phyloP scores from a whole-genome alignment of 345 rosid species.

The Citrus glauca region DNA sequence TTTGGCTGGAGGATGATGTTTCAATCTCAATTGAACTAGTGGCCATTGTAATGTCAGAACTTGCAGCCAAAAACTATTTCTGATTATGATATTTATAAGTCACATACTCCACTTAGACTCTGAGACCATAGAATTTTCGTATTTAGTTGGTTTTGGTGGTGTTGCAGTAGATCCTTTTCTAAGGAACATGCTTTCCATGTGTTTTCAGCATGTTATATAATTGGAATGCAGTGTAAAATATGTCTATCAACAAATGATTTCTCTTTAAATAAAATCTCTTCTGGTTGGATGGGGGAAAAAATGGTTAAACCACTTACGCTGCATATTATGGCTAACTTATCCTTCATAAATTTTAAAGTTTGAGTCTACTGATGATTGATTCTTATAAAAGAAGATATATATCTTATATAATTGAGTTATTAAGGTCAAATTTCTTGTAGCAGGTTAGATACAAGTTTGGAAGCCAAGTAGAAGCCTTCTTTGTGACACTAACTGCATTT shows the following conservation, averaged over 20 bases:
- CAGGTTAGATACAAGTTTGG: conserved; percentile 86
- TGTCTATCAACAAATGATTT: background rate
- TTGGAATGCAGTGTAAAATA: background rate
- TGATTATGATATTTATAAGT: background rate
- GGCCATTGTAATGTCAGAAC: background rate
- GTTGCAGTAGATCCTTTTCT: background rate
- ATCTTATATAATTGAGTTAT: background rate
- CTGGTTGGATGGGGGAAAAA: background rate
- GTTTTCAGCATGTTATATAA: background rate
- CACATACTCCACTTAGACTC: background rate
- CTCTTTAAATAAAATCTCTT: background rate
- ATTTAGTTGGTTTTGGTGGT: background rate
- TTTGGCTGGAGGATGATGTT: background rate
- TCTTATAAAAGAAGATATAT: background rate
- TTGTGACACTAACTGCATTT: conserved; percentile 66
- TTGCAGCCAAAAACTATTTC: background rate
- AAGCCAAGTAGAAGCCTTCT: conserved; percentile 88
- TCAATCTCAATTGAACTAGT: background rate
- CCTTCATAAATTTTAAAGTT: background rate
- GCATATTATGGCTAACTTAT: background rate
- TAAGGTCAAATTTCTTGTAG: conserved; percentile 19
- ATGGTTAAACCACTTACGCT: background rate
- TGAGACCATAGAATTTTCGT: background rate
- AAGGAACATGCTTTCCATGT: background rate
- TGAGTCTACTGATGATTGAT: background rate